Percentiles rank a stretch among this genome's conserved stretches.
These are phyloP conservation scores for Dendrobium catenatum DNA, from an alignment of 106 monocot genomes.

Conservation along the genomic window DNA sequence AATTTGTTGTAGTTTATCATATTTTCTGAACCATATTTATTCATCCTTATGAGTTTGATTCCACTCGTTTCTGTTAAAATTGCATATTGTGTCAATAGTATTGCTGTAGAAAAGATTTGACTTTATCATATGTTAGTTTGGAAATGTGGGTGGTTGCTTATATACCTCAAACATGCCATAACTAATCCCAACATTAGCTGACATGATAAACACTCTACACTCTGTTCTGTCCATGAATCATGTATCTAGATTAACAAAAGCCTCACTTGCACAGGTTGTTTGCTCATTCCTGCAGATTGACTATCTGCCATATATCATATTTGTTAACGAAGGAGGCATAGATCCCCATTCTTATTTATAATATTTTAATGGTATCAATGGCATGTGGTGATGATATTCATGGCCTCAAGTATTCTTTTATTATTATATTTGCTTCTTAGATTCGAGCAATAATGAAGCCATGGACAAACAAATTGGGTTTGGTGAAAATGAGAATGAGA, in stretches of 20 bases:
- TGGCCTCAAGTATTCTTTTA: not conserved
- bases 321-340: not conserved
- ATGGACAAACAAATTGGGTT: not conserved
- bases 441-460: not conserved
- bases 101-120: not conserved
- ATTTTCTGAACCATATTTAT: not conserved
- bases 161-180: not conserved
- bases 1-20: not conserved
- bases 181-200: too few species aligned
- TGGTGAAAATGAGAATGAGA: not conserved
- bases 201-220: too few species aligned
- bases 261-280: slow-evolving; percentile 37
- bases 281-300: slow-evolving; percentile 1
- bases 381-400: not conserved
- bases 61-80: not conserved
- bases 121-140: not conserved
- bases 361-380: not conserved
- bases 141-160: not conserved
- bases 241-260: too few species aligned
- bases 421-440: not conserved
- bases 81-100: not conserved
- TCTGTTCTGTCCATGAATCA: too few species aligned
- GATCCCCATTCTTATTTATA: not conserved
- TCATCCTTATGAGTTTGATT: not conserved
- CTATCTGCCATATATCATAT: not conserved